Conservation (phyloP, 768 basidiomycete genomes). For the Cyclocybe aegerita region DNA sequence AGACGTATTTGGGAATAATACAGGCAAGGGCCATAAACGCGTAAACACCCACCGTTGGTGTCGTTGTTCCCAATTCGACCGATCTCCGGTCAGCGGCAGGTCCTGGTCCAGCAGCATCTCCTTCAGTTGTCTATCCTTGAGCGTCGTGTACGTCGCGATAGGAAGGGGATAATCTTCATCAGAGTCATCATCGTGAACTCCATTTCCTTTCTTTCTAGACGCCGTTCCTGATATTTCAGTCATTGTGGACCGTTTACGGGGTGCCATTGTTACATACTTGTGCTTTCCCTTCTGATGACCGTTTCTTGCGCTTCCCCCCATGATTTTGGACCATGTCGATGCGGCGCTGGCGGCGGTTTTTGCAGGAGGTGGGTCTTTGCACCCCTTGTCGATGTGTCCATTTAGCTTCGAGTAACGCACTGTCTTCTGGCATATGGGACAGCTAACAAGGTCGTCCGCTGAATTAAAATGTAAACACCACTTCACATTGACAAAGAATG, state of each 20-base stretch:
- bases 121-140: conserved; percentile 61
- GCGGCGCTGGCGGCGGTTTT: conserved; percentile 13
- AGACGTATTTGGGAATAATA: conserved; percentile 2
- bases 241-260: conserved; percentile 6
- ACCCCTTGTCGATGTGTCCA: conserved; percentile 64
- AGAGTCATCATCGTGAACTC: conserved; percentile 15
- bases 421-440: conserved; percentile 58
- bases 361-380: conserved; percentile 30
- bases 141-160: conserved; percentile 61
- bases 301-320: conserved; percentile 38
- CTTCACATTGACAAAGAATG: not conserved
- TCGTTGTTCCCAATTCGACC: conserved; percentile 48
- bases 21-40: not conserved
- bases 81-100: conserved; percentile 53
- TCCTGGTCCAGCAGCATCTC: conserved; percentile 53
- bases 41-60: conserved; percentile 52
- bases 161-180: conserved; percentile 51
- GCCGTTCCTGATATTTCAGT: conserved; percentile 5
- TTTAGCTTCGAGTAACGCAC: conserved; percentile 55
- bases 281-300: conserved; percentile 30
- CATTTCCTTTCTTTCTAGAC: conserved; percentile 17
- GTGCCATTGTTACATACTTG: conserved; percentile 24
- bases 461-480: conserved; percentile 1
- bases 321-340: conserved; percentile 45
- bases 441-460: conserved; percentile 46